Conservation (phyloP, 306 rosid genomes). For the Crotalaria pallida region DNA sequence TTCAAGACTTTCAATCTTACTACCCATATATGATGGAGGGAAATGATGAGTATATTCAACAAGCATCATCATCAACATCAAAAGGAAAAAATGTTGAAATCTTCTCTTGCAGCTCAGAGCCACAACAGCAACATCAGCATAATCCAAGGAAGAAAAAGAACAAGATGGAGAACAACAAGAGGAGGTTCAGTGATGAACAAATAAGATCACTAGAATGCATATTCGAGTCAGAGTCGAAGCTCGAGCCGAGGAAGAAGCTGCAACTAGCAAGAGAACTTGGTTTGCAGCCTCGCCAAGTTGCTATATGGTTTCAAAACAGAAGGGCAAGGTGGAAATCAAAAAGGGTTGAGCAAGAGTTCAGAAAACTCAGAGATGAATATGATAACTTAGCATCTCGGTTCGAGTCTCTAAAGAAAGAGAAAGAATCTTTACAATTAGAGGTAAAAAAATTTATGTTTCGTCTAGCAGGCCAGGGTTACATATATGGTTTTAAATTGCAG, state of each 20-base stretch:
- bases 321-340: conserved; percentile 98
- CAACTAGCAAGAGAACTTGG: conserved; percentile 81
- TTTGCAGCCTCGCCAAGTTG: conserved; percentile 86
- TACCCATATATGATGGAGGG: conserved; percentile 45
- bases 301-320: conserved; percentile 94
- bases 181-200: conserved; percentile 82
- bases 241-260: conserved; percentile 76
- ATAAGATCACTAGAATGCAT: conserved; percentile 60
- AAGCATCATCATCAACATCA: conserved; percentile 26
- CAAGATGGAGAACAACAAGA: conserved; percentile 52
- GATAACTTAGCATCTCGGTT: conserved; percentile 51
- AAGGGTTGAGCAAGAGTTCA: conserved; percentile 65
- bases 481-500: not conserved
- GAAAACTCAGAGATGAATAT: conserved; percentile 57
- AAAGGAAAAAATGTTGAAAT: conserved; percentile 29
- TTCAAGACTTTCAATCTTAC: not conserved
- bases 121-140: not conserved
- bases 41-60: conserved; percentile 39
- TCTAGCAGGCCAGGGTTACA: not conserved
- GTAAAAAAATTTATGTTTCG: conserved; percentile 37
- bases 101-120: conserved; percentile 26
- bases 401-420: conserved; percentile 68
- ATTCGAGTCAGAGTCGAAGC: conserved; percentile 76
- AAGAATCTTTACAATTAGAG: conserved; percentile 63
- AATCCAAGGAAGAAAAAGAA: conserved; percentile 46